Evolutionary conservation across 768 basidiomycete genomes (phyloP).

Genomic region (Tulasnella sp.): DNA sequence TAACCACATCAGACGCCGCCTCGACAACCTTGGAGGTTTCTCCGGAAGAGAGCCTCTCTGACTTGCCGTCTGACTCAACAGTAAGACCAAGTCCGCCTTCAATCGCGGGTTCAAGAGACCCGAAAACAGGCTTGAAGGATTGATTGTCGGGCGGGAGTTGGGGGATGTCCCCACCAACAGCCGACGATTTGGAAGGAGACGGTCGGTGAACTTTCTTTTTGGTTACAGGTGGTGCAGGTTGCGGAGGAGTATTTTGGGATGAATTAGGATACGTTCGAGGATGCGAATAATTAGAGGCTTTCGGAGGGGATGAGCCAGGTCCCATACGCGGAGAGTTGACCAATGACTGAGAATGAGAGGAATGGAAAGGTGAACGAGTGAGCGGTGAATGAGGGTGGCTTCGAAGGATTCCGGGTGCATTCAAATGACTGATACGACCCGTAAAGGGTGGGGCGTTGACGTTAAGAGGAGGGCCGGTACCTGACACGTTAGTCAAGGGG

Average conservation of each 20-base stretch:
- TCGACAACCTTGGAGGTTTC: background rate
- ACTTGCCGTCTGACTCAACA: background rate
- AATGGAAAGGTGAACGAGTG: slow-evolving; percentile 1
- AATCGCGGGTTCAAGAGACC: background rate
- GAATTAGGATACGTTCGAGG: background rate
- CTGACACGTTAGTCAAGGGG: background rate
- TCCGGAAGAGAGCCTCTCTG: background rate
- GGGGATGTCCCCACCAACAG: background rate
- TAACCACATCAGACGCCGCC: background rate
- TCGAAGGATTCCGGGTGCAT: background rate
- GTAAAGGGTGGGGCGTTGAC: background rate
- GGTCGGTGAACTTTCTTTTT: background rate
- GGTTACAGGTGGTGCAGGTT: background rate
- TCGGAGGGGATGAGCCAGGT: background rate
- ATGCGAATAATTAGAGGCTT: background rate
- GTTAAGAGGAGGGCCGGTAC: background rate
- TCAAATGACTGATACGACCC: background rate
- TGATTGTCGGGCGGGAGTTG: background rate
- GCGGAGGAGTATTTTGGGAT: background rate
- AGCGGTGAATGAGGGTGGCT: slow-evolving; percentile 13
- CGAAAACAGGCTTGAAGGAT: background rate
- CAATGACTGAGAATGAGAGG: background rate
- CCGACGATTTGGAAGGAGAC: background rate
- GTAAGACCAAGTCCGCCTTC: slow-evolving; percentile 9
- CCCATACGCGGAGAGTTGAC: slow-evolving; percentile 11